Conservation (phyloP, 352 stramenopile species). For the Albugo candida region DNA sequence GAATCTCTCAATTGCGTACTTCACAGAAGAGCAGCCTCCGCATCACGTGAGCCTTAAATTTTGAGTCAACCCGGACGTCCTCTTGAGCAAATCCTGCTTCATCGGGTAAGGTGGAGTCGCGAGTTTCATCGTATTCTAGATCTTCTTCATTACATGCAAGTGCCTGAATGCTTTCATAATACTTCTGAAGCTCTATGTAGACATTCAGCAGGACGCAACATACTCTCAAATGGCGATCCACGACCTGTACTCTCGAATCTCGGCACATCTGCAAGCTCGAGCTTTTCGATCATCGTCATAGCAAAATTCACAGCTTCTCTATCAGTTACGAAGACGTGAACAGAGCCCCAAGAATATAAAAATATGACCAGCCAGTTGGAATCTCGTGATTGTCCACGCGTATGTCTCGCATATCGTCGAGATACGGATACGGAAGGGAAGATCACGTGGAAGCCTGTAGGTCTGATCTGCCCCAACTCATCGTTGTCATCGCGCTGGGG, state of each 20-base stretch:
- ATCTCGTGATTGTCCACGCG: slow-evolving; percentile 15
- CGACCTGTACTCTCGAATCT: slow-evolving; percentile 67
- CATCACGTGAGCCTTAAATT: neutral
- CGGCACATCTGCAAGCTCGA: slow-evolving; percentile 47
- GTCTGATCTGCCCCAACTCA: slow-evolving; percentile 60
- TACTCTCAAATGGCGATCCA: neutral
- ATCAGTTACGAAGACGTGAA: slow-evolving; percentile 10
- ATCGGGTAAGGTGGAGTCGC: slow-evolving; percentile 59
- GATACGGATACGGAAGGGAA: slow-evolving; percentile 62
- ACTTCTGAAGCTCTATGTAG: slow-evolving; percentile 75
- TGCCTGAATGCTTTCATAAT: slow-evolving; percentile 61
- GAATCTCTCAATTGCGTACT: slow-evolving; percentile 29
- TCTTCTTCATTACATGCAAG: slow-evolving; percentile 49
- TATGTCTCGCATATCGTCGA: slow-evolving; percentile 65
- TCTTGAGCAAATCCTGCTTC: slow-evolving; percentile 37
- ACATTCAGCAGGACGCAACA: neutral
- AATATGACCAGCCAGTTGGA: neutral
- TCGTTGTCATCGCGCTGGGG: slow-evolving; percentile 58
- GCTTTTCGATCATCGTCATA: slow-evolving; percentile 41
- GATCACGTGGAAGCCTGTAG: slow-evolving; percentile 51
- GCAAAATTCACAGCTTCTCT: slow-evolving; percentile 39
- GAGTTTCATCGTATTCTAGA: slow-evolving; percentile 57
- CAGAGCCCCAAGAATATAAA: neutral
- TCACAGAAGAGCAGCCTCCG: neutral
- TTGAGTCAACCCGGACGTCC: slow-evolving; percentile 29